Evolutionary conservation across 371 early-diverging fungal species (phyloP).

Genomic region (Funneliformis caledonium): DNA sequence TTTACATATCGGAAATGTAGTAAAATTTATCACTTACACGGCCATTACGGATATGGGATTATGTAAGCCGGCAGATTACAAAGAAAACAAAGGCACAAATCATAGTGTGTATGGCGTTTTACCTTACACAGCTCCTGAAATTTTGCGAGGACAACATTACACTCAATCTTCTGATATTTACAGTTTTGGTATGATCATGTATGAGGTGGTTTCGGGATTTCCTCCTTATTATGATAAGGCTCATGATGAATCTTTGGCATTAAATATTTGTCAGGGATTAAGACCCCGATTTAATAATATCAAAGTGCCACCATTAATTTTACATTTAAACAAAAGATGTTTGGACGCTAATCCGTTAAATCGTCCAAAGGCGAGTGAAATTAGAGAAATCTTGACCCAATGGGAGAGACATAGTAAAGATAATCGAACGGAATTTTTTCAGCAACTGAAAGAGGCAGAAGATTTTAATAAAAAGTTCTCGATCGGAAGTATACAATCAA

Average conservation of each 20-base stretch:
- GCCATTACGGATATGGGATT: constrained; percentile 14
- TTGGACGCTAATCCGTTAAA: constrained; percentile 6
- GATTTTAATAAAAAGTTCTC: not conserved
- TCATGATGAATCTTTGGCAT: constrained; percentile 9
- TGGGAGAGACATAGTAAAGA: not conserved
- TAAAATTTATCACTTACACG: not conserved
- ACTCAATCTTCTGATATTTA: constrained; percentile 11
- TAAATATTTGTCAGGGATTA: not conserved
- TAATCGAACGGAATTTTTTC: not conserved
- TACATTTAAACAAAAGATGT: not conserved
- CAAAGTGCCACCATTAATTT: not conserved
- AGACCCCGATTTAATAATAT: not conserved
- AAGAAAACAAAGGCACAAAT: not conserved
- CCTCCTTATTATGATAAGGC: constrained; percentile 1
- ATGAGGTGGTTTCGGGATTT: not conserved
- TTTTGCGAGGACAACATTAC: constrained; percentile 12
- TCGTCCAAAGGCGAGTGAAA: not conserved
- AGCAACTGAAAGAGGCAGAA: not conserved
- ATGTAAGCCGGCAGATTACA: not conserved
- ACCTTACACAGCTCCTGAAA: constrained; percentile 20
- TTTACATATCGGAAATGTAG: constrained; percentile 25
- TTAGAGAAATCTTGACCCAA: not conserved
- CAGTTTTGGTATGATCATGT: constrained; percentile 30
- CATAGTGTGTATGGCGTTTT: constrained; percentile 8
- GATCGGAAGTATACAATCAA: too few species aligned